Conservation (phyloP, 345 rosid genomes). For the Anacardium occidentale region DNA sequence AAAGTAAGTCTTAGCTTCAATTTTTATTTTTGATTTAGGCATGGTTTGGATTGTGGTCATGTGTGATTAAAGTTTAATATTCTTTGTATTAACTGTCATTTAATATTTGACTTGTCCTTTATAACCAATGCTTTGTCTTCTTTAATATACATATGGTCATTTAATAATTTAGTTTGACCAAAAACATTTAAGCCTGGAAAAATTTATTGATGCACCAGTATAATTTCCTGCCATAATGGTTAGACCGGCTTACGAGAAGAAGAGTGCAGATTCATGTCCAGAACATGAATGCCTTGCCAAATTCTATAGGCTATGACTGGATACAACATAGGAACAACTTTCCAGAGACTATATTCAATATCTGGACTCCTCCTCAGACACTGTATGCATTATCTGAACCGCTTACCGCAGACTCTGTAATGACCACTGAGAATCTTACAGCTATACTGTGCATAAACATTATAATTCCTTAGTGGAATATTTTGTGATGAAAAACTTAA, state of each 20-base stretch:
- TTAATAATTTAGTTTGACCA: too few relatives aligned
- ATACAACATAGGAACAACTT: neutral
- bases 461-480: neutral
- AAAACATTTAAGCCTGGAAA: too few relatives aligned
- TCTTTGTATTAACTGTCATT: neutral
- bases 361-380: too few relatives aligned
- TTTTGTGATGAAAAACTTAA: neutral
- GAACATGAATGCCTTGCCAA: neutral
- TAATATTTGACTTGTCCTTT: neutral
- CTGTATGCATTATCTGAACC: neutral
- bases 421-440: neutral
- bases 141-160: neutral
- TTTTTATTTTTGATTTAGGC: conserved; percentile 10
- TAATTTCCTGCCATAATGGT: neutral
- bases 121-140: neutral
- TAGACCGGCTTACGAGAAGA: neutral
- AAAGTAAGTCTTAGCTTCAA: conserved; percentile 56
- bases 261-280: neutral
- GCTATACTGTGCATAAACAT: neutral
- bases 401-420: neutral
- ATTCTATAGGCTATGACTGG: neutral
- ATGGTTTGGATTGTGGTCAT: neutral
- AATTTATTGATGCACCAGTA: too few relatives aligned
- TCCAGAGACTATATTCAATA: too few relatives aligned
- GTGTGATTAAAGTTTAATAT: neutral